Evolutionary conservation across 1,284 basidiomycete genomes (phyloP).

Genomic region (Fomitopsis schrenkii): DNA sequence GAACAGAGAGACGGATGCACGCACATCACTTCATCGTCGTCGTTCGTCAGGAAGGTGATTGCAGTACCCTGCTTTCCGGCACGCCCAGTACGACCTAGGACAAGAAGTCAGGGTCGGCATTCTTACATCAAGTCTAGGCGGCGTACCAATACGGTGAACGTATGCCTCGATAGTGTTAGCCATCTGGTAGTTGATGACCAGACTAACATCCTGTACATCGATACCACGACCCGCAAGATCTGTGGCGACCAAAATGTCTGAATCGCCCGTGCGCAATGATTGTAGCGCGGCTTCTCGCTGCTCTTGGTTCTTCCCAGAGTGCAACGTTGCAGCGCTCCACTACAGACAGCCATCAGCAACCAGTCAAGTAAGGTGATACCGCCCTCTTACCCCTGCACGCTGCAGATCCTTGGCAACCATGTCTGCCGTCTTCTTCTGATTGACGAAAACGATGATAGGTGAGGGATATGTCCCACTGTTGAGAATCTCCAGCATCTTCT

Average conservation of each 20-base stretch:
- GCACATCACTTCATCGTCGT: conserved; percentile 96
- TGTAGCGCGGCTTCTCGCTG: conserved; percentile 92
- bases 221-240: conserved; percentile 98
- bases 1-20: conserved; percentile 31
- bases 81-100: conserved; percentile 87
- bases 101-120: conserved; percentile 4
- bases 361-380: conserved; percentile 7
- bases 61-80: conserved; percentile 92
- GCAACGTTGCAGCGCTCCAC: conserved; percentile 88
- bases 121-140: neutral
- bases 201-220: conserved; percentile 93
- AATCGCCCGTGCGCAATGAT: conserved; percentile 79
- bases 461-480: conserved; percentile 78
- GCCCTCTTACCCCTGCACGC: conserved; percentile 65
- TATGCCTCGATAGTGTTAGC: conserved; percentile 94
- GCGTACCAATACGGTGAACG: conserved; percentile 90
- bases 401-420: conserved; percentile 91
- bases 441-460: conserved; percentile 98
- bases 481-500: conserved; percentile 85
- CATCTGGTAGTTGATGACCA: conserved; percentile 99
- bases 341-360: conserved; percentile 27
- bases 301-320: conserved; percentile 97
- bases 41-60: conserved; percentile 94
- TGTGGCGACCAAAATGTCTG: conserved; percentile 90
- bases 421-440: conserved; percentile 98